Percentiles rank a stretch among this genome's conserved stretches.
Conservation (phyloP, 306 rosid genomes). For the Sophora flavescens region DNA sequence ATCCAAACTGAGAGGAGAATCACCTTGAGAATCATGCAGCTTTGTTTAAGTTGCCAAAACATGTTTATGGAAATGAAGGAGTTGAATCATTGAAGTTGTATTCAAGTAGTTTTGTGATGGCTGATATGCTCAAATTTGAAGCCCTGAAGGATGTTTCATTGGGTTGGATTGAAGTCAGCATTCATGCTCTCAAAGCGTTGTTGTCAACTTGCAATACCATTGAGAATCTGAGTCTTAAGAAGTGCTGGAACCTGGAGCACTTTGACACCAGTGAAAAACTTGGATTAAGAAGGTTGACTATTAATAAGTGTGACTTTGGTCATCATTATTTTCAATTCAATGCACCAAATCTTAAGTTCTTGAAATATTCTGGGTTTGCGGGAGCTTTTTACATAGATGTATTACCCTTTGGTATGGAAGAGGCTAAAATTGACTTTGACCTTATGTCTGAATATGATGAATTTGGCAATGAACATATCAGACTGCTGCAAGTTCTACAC, state of each 20-base stretch:
- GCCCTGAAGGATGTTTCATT: conserved; percentile 46
- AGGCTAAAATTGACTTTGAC: conserved; percentile 39
- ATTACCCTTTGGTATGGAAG: neutral
- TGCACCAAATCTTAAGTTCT: conserved; percentile 22
- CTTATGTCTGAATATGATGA: neutral
- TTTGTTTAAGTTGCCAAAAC: conserved; percentile 1
- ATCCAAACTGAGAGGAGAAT: neutral
- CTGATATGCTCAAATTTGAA: neutral
- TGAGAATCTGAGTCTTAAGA: conserved; percentile 40
- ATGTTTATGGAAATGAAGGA: neutral
- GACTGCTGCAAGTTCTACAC: neutral
- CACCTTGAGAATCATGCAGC: neutral
- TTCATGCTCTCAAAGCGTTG: neutral
- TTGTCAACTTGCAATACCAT: neutral
- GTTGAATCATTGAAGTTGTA: conserved; percentile 36
- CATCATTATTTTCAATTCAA: neutral
- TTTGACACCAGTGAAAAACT: neutral
- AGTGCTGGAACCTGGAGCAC: conserved; percentile 27
- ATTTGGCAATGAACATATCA: neutral
- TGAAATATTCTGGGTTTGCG: conserved; percentile 35
- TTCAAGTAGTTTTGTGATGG: conserved; percentile 20
- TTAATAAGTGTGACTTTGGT: conserved; percentile 26
- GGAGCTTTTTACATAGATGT: neutral
- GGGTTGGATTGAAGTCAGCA: neutral
- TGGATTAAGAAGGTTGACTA: conserved; percentile 30